Conservation (phyloP, 1,284 basidiomycete species). For the Jaminaea rosea region DNA sequence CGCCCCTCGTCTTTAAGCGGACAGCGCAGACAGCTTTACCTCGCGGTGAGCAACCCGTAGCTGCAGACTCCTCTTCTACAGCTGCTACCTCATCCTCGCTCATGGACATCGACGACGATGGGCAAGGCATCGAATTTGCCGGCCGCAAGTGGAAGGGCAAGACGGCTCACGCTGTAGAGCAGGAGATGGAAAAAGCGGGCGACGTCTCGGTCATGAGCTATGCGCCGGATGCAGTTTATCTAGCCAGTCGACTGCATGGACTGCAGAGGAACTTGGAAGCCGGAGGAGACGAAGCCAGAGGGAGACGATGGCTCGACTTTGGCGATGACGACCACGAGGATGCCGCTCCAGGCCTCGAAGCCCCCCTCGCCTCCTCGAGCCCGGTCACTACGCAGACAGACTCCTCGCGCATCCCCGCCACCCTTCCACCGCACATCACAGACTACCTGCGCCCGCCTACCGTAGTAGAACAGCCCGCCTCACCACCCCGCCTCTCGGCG, state of each 20-base stretch:
- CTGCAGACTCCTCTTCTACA: not conserved
- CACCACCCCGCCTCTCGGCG: not conserved
- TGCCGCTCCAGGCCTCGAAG: not conserved
- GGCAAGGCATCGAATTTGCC: constrained; percentile 21
- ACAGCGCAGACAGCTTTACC: constrained; percentile 5
- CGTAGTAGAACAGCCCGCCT: not conserved
- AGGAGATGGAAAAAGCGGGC: constrained; percentile 32
- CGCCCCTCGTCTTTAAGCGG: constrained; percentile 23
- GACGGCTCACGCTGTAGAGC: constrained; percentile 40
- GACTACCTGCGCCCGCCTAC: not conserved
- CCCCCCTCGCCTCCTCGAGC: not conserved
- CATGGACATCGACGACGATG: constrained; percentile 11
- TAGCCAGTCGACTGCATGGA: constrained; percentile 32
- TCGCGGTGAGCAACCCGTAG: not conserved
- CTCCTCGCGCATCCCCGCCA: constrained; percentile 1
- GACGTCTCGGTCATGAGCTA: constrained; percentile 35
- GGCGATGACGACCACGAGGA: not conserved
- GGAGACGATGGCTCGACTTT: not conserved
- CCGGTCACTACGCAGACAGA: not conserved
- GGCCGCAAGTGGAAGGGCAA: constrained; percentile 35
- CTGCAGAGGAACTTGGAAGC: constrained; percentile 34
- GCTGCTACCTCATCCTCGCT: not conserved
- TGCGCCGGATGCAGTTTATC: constrained; percentile 34
- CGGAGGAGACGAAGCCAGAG: constrained; percentile 12
- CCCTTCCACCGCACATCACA: not conserved